phyloP scores from a whole-genome alignment of 257 asterid genomes.

The Gentiana macrophylla region DNA sequence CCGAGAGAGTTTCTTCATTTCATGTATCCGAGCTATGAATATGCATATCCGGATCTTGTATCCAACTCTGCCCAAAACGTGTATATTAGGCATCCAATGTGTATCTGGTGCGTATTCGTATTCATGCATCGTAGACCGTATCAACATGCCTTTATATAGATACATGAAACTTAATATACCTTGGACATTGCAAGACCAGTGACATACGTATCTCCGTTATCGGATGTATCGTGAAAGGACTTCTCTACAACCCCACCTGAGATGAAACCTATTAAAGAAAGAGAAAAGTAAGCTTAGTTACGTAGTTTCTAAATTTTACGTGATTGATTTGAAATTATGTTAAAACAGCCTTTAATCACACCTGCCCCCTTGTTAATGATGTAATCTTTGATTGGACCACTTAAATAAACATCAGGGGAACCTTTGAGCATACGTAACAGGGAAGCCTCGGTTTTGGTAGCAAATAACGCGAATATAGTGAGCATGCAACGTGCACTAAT shows the following conservation, averaged over 20 bases:
- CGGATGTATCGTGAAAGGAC: constrained; percentile 59
- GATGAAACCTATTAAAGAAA: constrained; percentile 63
- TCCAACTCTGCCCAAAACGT: too few species aligned
- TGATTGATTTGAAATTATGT: neutral
- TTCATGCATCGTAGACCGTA: too few species aligned
- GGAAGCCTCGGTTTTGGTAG: constrained; percentile 98
- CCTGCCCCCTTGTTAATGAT: constrained; percentile 90
- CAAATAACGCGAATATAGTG: constrained; percentile 90
- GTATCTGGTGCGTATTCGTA: too few species aligned
- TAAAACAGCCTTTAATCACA: constrained; percentile 8
- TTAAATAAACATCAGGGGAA: constrained; percentile 90
- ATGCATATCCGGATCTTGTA: too few species aligned
- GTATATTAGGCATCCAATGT: too few species aligned
- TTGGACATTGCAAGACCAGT: constrained; percentile 91
- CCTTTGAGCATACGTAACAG: constrained; percentile 97
- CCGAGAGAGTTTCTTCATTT: too few species aligned
- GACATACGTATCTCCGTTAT: constrained; percentile 63
- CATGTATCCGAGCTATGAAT: too few species aligned
- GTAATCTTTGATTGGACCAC: constrained; percentile 87
- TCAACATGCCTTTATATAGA: too few species aligned
- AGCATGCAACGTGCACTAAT: constrained; percentile 99
- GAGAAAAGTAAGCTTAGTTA: neutral
- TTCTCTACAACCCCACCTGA: constrained; percentile 99
- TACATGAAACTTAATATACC: constrained; percentile 27
- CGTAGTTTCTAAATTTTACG: too few species aligned